These are phyloP conservation scores for Fusarium nygamai DNA, from an alignment of 2,329 filamentous ascomycete species.

Conservation along the genomic window DNA sequence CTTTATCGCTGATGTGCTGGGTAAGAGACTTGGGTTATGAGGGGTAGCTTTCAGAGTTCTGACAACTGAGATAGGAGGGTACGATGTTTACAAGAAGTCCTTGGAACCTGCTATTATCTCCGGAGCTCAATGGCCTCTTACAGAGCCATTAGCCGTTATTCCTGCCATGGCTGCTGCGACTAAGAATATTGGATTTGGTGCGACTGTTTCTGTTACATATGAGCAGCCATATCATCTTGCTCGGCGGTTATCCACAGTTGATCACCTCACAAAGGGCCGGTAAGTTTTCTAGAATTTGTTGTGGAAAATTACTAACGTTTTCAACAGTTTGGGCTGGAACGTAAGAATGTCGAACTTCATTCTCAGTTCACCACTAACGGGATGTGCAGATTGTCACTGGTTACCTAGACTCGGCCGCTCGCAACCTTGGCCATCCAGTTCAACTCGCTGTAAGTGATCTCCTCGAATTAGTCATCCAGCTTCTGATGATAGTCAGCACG, in stretches of 20 bases:
- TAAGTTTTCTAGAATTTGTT: constrained; percentile 22
- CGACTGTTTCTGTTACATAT: constrained; percentile 76
- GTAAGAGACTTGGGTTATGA: constrained; percentile 36
- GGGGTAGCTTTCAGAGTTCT: neutral
- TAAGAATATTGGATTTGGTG: constrained; percentile 73
- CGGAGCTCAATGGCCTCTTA: constrained; percentile 76
- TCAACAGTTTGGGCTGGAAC: constrained; percentile 63
- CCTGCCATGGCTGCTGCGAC: constrained; percentile 77
- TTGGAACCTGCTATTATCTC: constrained; percentile 69
- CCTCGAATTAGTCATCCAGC: neutral
- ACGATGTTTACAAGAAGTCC: constrained; percentile 74
- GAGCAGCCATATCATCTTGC: constrained; percentile 77
- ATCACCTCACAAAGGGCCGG: constrained; percentile 73
- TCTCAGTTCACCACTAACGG: constrained; percentile 40
- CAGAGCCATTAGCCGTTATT: constrained; percentile 72
- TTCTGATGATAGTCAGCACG: constrained; percentile 56
- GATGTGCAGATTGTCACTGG: constrained; percentile 68
- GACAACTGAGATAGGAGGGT: constrained; percentile 58
- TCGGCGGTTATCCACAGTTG: constrained; percentile 70
- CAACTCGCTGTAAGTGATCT: constrained; percentile 52
- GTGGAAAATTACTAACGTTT: neutral
- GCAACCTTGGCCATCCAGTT: constrained; percentile 68
- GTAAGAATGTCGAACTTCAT: constrained; percentile 44
- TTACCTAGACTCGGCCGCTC: constrained; percentile 75
- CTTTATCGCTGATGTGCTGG: constrained; percentile 73